Evolutionary conservation across 495 filamentous ascomycete species (phyloP).

Genomic region (Annulohypoxylon stygium): DNA sequence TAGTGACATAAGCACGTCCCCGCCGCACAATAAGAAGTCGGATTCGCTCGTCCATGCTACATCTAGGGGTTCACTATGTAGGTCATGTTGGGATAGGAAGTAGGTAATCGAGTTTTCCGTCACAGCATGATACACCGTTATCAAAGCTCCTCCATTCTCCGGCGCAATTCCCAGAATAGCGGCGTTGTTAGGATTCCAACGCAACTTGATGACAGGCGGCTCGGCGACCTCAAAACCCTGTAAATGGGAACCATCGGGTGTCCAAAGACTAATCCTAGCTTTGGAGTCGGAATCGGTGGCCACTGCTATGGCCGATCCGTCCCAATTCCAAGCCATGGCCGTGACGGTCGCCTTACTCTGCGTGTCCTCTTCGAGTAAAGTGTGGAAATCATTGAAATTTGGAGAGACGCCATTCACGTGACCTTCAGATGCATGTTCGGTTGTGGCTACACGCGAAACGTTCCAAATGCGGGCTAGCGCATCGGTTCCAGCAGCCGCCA

Average conservation of each 20-base stretch:
- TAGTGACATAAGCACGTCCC: conserved; percentile 61
- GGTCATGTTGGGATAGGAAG: conserved; percentile 59
- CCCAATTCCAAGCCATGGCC: conserved; percentile 78
- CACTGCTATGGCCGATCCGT: conserved; percentile 75
- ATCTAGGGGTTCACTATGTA: conserved; percentile 63
- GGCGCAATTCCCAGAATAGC: conserved; percentile 69
- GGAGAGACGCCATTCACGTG: conserved; percentile 60
- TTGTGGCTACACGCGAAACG: conserved; percentile 67
- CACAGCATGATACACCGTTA: conserved; percentile 64
- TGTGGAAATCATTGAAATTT: conserved; percentile 49
- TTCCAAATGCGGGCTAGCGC: conserved; percentile 86
- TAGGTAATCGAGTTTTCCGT: conserved; percentile 57
- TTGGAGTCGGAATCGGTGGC: conserved; percentile 73
- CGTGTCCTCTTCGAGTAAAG: conserved; percentile 61
- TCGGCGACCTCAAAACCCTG: conserved; percentile 62
- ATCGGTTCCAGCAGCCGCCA: conserved; percentile 80
- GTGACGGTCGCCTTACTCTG: conserved; percentile 64
- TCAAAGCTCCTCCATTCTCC: conserved; percentile 60
- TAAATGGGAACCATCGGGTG: conserved; percentile 66
- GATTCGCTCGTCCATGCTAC: conserved; percentile 71
- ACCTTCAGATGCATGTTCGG: conserved; percentile 57
- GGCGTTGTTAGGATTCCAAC: conserved; percentile 70
- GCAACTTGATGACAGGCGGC: conserved; percentile 68
- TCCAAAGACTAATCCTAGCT: conserved; percentile 77
- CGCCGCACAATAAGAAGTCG: conserved; percentile 72